These are phyloP conservation scores for Coniochaeta sp. DNA, from an alignment of 2,329 filamentous ascomycete species.

Conservation along the genomic window DNA sequence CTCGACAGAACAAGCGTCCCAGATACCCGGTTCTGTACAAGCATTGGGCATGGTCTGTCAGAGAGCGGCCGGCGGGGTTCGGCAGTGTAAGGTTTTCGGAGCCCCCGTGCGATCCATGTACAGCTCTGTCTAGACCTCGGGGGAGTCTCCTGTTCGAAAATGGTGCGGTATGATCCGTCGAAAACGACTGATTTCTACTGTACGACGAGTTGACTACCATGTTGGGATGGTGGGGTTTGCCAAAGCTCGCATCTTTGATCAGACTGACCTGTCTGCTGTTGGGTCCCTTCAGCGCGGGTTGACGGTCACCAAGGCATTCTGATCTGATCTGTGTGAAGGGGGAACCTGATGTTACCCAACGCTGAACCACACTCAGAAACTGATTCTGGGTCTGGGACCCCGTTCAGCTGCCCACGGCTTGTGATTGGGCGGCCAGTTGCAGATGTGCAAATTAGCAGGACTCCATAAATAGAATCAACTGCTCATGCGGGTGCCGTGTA, in stretches of 20 bases:
- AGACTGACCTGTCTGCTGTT: not conserved
- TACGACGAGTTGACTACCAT: not conserved
- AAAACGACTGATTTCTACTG: not conserved
- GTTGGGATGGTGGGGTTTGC: not conserved
- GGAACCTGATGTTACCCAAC: not conserved
- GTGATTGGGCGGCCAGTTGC: not conserved
- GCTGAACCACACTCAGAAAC: not conserved
- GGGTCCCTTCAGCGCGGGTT: not conserved
- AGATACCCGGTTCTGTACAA: not conserved
- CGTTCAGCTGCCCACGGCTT: not conserved
- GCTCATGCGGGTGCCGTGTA: conserved; percentile 12
- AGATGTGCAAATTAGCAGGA: conserved; percentile 7
- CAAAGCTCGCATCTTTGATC: not conserved
- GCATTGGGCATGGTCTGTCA: not conserved
- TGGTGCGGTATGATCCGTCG: not conserved
- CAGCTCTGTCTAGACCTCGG: not conserved
- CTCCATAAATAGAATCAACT: conserved; percentile 17
- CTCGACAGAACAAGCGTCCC: not conserved
- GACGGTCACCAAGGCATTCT: not conserved
- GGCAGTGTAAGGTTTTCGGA: not conserved
- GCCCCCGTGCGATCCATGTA: not conserved
- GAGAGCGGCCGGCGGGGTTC: not conserved
- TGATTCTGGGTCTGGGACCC: not conserved
- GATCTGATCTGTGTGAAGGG: not conserved
- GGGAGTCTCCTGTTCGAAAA: not conserved